Base-by-base conservation (phyloP, 2,329 filamentous ascomycete species). In the Fusarium mangiferae region DNA sequence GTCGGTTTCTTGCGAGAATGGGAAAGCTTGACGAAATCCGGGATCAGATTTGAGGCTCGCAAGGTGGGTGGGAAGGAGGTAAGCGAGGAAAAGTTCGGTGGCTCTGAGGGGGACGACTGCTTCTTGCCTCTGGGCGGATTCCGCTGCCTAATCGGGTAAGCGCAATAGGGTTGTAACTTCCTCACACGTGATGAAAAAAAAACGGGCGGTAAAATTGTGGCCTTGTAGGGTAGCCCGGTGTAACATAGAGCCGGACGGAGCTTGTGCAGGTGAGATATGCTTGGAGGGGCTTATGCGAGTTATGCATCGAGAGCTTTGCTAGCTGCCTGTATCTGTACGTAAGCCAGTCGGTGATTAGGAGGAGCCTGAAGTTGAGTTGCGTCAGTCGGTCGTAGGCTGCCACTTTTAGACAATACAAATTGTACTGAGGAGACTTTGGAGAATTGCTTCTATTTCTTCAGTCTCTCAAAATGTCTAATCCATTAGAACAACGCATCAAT, bases 401-500 rank as follows among this genome's bases (percentile, higher is more conserved):
- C 45, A 66, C 39, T 55, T 73, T 55, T 49, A 24, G 48, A 42
- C 24, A 30, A 35, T 66, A 74, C 51, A 54, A 67, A 65, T 52
- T 62, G 38, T 48, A 38, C 24, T 22, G 15, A 22, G 35, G 30
- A 18, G 35, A 15, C 30, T 26, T 52, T 17, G 41, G 30, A 65
- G 51, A 51, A 12, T 35, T 28, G 26, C 15, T 35, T 41, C 28
- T 35, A 33, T 45, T 24, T n/a, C 33, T 42, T 20, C 59, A 22
- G 35, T 6, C 38, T 67, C 22, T 49, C 70, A 80, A 38, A 60
- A 92, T 92, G 90, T 89, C 90, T 24, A 89, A 89, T 38, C 90
- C 90, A 41, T 78, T 83, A 75, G 90, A 92, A 61, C 89, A 92
- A 78, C 86, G 90, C 52, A 91, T 92, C 75, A 87, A 87, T 79